Evolutionary conservation across 2,329 filamentous ascomycete genomes (phyloP), one percentile per base, ranked within the genome.

Genomic region (Endothia cerciana): DNA sequence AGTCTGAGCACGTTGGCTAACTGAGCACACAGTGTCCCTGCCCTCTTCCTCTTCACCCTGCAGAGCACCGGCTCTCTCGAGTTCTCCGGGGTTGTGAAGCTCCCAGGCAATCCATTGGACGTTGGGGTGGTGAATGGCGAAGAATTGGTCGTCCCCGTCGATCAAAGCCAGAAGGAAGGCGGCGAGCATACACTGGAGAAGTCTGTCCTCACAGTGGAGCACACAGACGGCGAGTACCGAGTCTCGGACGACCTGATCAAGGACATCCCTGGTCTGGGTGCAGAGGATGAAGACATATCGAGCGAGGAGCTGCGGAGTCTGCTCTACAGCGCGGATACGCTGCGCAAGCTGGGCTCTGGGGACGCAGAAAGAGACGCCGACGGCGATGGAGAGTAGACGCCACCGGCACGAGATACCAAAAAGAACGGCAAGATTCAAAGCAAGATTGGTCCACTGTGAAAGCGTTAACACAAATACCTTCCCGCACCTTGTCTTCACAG

Each of bases 91-190:
- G 83, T 82, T 60, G 72, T 92, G 62, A 75, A 80, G 47, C 75
- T 92, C 4, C 80, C 82, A 2, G 90, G 90, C 8, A 93, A 91
- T 71, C 85, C 88, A 0, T 83, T 94, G 4, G 85, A 88, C 72
- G 72, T 84, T 13, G 72, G 76, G 36, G 68, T 77, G n/a, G 63
- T 76, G 13, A 58, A 63, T 17, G 68, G 73, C 17, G 63, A 65
- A 40, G 66, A 64, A 30, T 63, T 85, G 41, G 68, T 82, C 47
- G 76, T 79, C 6, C 76, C 81, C 17, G 69, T 82, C 43, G 81
- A 85, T 64, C 72, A 77, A 7, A 28, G 17, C 22, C 43, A 60
- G 30, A 28, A 41, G 10, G 56, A 59, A 15, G 55, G 40, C 19
- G 68, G 71, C 47, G 74, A 75, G 45, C 53, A 66, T 25, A n/a